These are phyloP conservation scores for Rosa hybrid DNA, from an alignment of 331 rosid genomes.

Conservation along the genomic window DNA sequence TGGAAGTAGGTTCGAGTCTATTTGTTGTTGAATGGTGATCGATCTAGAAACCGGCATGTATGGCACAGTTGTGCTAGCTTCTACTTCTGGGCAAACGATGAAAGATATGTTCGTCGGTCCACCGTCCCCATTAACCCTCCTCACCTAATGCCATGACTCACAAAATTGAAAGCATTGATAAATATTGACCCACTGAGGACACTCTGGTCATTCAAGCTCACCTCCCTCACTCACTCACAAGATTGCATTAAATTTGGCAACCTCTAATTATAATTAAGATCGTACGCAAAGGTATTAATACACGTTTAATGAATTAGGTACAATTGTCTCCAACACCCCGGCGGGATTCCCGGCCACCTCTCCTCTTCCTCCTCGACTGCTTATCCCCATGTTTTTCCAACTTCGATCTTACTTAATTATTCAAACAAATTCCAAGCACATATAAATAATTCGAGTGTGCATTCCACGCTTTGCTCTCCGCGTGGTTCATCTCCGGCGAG, in stretches of 20 bases:
- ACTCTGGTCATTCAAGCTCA: background rate
- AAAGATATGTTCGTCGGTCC: background rate
- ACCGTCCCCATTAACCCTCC: background rate
- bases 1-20: constrained; percentile 7
- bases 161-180: background rate
- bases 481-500: background rate
- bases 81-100: background rate
- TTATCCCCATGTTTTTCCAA: background rate
- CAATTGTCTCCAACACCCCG: constrained; percentile 25
- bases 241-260: constrained; percentile 9
- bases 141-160: background rate
- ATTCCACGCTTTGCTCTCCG: background rate
- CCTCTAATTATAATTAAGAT: constrained; percentile 1
- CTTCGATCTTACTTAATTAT: background rate
- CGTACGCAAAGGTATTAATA: constrained; percentile 1
- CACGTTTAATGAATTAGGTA: constrained; percentile 25
- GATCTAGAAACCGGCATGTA: background rate
- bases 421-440: constrained; percentile 1
- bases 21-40: background rate
- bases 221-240: background rate
- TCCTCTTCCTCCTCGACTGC: background rate
- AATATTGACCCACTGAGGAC: constrained; percentile 1
- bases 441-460: background rate
- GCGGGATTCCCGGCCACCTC: constrained; percentile 57
- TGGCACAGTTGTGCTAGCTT: background rate